A percentile compares a stretch with the other conserved stretches of the same genome.
These are phyloP conservation scores for Parsonsia alboflavescens DNA, from an alignment of 257 asterid species.

Conservation along the genomic window DNA sequence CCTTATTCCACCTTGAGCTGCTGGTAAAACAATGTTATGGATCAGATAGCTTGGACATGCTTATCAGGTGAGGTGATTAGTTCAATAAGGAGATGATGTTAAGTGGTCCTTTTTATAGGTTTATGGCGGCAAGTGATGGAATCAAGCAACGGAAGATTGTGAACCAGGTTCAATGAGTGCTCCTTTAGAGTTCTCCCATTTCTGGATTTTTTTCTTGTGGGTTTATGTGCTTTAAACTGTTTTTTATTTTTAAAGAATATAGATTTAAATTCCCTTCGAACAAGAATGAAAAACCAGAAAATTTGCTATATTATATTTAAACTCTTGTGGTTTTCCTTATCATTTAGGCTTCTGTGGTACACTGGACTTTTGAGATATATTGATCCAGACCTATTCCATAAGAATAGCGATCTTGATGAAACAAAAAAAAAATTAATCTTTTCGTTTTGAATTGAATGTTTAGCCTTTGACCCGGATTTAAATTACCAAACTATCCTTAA, in stretches of 20 bases:
- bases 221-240: background rate
- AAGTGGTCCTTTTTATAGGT: constrained; percentile 33
- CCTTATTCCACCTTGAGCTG: background rate
- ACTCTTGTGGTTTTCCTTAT: background rate
- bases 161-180: constrained; percentile 48
- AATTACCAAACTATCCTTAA: too few relatives aligned
- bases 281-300: background rate
- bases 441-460: too few relatives aligned
- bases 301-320: background rate
- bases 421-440: too few relatives aligned
- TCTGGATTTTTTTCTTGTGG: background rate
- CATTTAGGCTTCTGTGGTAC: background rate
- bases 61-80: background rate
- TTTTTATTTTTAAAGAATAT: background rate
- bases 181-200: background rate
- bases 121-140: constrained; percentile 85
- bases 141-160: constrained; percentile 55
- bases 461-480: too few relatives aligned
- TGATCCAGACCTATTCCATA: background rate
- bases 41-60: background rate
- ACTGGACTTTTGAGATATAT: background rate
- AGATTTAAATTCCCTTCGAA: background rate
- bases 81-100: constrained; percentile 4
- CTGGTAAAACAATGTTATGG: background rate
- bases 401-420: too few relatives aligned